A percentile compares a stretch with the other conserved stretches of the same genome.
These are phyloP conservation scores for Penicillium pancosmium DNA, from an alignment of 495 filamentous ascomycete genomes.

Conservation along the genomic window DNA sequence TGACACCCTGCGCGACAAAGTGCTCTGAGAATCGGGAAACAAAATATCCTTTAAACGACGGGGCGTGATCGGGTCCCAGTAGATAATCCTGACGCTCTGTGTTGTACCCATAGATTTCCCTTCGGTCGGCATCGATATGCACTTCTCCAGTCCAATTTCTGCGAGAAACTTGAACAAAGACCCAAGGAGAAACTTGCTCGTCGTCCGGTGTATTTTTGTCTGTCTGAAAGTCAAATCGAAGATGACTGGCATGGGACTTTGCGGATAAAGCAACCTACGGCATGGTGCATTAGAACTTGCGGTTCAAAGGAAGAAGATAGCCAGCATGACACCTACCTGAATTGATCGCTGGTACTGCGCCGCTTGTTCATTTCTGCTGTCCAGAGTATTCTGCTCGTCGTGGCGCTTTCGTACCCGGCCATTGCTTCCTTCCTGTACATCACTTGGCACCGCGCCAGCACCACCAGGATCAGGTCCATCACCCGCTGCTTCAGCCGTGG, in stretches of 20 bases:
- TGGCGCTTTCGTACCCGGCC: constrained; percentile 24
- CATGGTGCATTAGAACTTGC: neutral
- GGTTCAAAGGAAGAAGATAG: neutral
- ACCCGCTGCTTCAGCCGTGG: constrained; percentile 27
- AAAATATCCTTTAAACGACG: constrained; percentile 30
- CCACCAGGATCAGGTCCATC: constrained; percentile 30
- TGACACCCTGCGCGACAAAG: constrained; percentile 21
- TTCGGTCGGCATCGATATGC: constrained; percentile 18
- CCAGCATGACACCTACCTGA: constrained; percentile 12
- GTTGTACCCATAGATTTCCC: constrained; percentile 30
- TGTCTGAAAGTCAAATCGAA: constrained; percentile 26
- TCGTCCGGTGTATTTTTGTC: neutral
- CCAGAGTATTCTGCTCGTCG: neutral
- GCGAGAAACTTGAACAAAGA: constrained; percentile 29
- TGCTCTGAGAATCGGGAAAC: constrained; percentile 30
- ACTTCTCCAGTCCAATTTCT: constrained; percentile 33
- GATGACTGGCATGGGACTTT: constrained; percentile 26
- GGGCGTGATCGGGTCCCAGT: constrained; percentile 28
- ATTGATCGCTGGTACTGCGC: constrained; percentile 14
- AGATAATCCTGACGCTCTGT: constrained; percentile 35
- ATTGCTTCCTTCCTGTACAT: constrained; percentile 31
- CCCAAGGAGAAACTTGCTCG: constrained; percentile 19
- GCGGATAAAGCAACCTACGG: constrained; percentile 26
- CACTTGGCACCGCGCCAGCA: constrained; percentile 21
- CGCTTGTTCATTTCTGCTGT: neutral